Conservation (phyloP, 495 filamentous ascomycete species). For the Diplogelasinospora grovesii region DNA sequence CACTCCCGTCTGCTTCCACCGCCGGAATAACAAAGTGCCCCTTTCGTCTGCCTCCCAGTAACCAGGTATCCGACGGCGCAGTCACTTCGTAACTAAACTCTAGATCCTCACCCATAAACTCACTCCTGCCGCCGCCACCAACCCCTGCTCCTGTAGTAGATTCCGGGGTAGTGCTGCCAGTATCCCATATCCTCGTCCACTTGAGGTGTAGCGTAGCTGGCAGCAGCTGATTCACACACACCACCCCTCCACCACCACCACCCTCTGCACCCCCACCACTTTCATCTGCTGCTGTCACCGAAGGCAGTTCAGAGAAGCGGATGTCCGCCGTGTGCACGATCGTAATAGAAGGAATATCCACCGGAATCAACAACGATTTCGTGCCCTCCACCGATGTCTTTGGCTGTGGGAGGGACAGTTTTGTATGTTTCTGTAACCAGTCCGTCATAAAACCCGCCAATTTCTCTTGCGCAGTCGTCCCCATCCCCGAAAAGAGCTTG, state of each 20-base stretch:
- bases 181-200: constrained; percentile 77
- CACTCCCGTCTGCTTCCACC: constrained; percentile 25
- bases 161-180: constrained; percentile 1
- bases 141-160: neutral
- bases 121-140: too few relatives aligned
- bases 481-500: constrained; percentile 38
- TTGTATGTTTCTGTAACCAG: constrained; percentile 34
- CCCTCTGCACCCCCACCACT: too few relatives aligned
- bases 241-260: too few relatives aligned
- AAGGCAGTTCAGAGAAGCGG: constrained; percentile 38
- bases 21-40: constrained; percentile 62
- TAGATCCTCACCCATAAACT: constrained; percentile 39
- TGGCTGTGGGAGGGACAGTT: constrained; percentile 14
- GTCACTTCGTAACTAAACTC: constrained; percentile 83
- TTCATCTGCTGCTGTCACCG: constrained; percentile 20
- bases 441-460: constrained; percentile 27
- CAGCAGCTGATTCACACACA: constrained; percentile 62
- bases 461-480: constrained; percentile 16
- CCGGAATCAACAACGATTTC: constrained; percentile 58
- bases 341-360: constrained; percentile 80
- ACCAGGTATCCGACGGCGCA: constrained; percentile 69
- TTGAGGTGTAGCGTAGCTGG: constrained; percentile 62
- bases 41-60: constrained; percentile 73
- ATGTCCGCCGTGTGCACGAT: constrained; percentile 82
- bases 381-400: constrained; percentile 12